These are phyloP conservation scores for Aphanomyces stellatus DNA, from an alignment of 352 stramenopile species.

Conservation along the genomic window DNA sequence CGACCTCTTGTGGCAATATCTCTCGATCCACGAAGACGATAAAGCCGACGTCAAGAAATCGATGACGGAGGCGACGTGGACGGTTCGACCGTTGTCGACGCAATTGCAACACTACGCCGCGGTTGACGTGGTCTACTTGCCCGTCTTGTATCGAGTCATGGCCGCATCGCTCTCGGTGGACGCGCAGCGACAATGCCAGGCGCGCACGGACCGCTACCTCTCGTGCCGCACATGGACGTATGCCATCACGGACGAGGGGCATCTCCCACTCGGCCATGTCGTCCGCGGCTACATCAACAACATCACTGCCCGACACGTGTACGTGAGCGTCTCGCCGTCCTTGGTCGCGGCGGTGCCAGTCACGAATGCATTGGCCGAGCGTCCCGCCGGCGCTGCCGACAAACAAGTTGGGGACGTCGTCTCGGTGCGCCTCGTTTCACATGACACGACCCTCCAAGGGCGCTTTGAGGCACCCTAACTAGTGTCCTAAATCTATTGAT, in stretches of 20 bases:
- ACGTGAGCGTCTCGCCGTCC: neutral
- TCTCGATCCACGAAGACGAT: neutral
- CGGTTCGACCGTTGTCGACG: neutral
- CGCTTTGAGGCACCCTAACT: neutral
- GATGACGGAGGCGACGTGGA: constrained; percentile 3
- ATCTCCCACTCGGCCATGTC: neutral
- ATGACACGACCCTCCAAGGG: neutral
- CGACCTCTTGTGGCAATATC: constrained; percentile 1
- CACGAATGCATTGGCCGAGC: neutral
- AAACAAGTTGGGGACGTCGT: neutral
- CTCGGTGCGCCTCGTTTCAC: neutral
- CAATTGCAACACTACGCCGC: constrained; percentile 9
- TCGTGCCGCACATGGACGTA: neutral
- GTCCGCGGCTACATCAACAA: constrained; percentile 8
- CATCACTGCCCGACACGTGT: neutral
- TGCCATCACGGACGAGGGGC: neutral
- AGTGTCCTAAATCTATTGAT: neutral
- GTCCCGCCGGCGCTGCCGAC: neutral
- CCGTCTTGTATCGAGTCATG: constrained; percentile 6
- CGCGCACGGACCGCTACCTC: neutral
- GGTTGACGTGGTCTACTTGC: constrained; percentile 1
- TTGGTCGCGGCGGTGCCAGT: neutral
- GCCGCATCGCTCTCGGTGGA: neutral
- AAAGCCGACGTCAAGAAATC: neutral
- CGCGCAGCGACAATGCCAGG: neutral